Evolutionary conservation across 2,329 filamentous ascomycete species (phyloP), one percentile per base, ranked within the genome.

Genomic region (Aspergillus aculeatus): DNA sequence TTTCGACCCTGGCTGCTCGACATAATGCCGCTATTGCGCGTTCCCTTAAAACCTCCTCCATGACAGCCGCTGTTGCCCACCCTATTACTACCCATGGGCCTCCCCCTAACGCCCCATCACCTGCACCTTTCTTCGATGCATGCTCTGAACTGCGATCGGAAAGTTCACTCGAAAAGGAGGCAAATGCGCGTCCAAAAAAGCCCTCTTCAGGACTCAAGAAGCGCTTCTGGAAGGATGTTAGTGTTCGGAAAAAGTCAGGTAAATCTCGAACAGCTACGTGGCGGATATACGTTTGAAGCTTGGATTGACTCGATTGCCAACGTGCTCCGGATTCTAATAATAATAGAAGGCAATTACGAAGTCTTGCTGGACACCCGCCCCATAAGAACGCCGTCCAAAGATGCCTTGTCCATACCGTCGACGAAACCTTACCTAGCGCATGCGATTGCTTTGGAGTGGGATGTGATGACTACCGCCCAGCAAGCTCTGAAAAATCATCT

Each of bases 361-460:
- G 80, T 98, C 58, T 81, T 89, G 66, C 87, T 98, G 64, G 95
- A 98, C 78, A 76, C 81, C 24, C 84, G 92, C 26, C 87, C 92
- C 4, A 85, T 99, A 62, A 88, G 93, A 62, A 92, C 90, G 54
- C 90, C 89, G 0, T 66, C 81, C 7, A 87, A 87, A 56, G 92
- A 93, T 72, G 81, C 91, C 64, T 81, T 99, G 68, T 85, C 83
- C 1, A 70, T 98, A 29, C 93, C 95, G 0, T 69, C 79, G 1
- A 84, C 83, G 58, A 98, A 97, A 78, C 87, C 87, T 32, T 85
- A 92, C 69, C 88, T 98, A 44, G 94, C 94, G 24, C 83, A 88
- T 49, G 91, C 91, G 58, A 87, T 99, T 63, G 95, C 94, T 3
- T 79, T 96, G 49, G 95, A 99, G 80, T 99, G 95, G 95, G 93